phyloP scores from a whole-genome alignment of 2,329 filamentous ascomycete species.

The Fusarium sp. region DNA sequence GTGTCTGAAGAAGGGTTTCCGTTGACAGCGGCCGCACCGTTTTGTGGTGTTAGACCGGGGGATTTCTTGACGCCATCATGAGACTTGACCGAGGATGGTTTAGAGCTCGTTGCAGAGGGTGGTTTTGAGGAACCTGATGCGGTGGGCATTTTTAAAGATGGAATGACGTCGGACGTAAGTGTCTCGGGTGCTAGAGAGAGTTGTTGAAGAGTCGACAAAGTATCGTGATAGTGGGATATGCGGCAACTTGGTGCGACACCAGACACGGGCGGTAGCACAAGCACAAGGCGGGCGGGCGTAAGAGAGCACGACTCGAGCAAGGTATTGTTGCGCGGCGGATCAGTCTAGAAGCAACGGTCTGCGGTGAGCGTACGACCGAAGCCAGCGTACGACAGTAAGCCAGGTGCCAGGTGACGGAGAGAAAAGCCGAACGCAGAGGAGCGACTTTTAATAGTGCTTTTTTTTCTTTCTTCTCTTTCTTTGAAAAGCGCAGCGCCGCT shows the following conservation, averaged over 20 bases:
- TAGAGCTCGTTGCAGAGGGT: slow-evolving; percentile 60
- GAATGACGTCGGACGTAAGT: slow-evolving; percentile 5
- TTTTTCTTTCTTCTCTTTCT: background rate
- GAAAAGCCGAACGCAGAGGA: slow-evolving; percentile 30
- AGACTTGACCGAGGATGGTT: slow-evolving; percentile 63
- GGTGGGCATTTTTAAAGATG: slow-evolving; percentile 50
- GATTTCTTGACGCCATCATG: slow-evolving; percentile 58
- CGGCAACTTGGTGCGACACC: slow-evolving; percentile 32
- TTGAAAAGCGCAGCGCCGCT: slow-evolving; percentile 24
- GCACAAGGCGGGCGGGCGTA: slow-evolving; percentile 28
- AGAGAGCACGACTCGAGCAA: slow-evolving; percentile 38
- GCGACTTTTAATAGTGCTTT: slow-evolving; percentile 7
- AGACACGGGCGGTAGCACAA: slow-evolving; percentile 24
- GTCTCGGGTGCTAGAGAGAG: slow-evolving; percentile 27
- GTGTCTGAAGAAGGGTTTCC: slow-evolving; percentile 41
- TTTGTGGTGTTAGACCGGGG: slow-evolving; percentile 56
- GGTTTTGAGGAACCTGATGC: slow-evolving; percentile 51
- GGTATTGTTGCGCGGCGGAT: slow-evolving; percentile 39
- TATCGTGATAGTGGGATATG: slow-evolving; percentile 26
- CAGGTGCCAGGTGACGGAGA: slow-evolving; percentile 19
- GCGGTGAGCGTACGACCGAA: slow-evolving; percentile 29
- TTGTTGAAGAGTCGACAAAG: slow-evolving; percentile 9
- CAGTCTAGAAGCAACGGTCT: slow-evolving; percentile 37
- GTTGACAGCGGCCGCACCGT: slow-evolving; percentile 51
- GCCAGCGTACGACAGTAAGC: slow-evolving; percentile 38